Evolutionary conservation across 495 filamentous ascomycete genomes (phyloP).

Genomic region (Penicillium mononematosum): DNA sequence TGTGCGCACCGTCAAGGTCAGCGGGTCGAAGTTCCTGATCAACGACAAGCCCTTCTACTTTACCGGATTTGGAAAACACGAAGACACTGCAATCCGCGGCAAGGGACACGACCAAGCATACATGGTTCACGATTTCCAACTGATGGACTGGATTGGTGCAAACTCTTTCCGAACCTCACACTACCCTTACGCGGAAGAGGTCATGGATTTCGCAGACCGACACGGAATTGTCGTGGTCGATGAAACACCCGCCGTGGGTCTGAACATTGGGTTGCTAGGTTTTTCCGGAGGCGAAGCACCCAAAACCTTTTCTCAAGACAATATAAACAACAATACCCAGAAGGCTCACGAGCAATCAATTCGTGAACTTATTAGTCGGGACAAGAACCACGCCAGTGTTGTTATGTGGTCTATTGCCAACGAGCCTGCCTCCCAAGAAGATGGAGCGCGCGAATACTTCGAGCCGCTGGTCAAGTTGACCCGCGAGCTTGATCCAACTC

Average conservation of each 20-base stretch:
- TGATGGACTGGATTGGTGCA: constrained; percentile 24
- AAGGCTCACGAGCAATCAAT: background rate
- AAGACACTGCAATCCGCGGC: constrained; percentile 6
- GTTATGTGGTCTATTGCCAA: constrained; percentile 14
- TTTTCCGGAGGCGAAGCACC: background rate
- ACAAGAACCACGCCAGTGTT: constrained; percentile 9
- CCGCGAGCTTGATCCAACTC: constrained; percentile 2
- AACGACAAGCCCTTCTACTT: constrained; percentile 10
- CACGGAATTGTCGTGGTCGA: constrained; percentile 11
- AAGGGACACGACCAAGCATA: constrained; percentile 16
- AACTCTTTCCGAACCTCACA: constrained; percentile 28
- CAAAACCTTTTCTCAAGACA: background rate
- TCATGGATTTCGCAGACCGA: constrained; percentile 22
- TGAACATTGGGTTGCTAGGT: constrained; percentile 1
- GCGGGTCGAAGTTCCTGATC: constrained; percentile 5
- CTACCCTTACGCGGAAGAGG: constrained; percentile 27
- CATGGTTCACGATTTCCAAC: constrained; percentile 23
- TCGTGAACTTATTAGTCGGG: constrained; percentile 3
- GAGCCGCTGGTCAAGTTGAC: constrained; percentile 6
- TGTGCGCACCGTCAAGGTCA: constrained; percentile 1
- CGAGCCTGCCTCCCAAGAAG: constrained; percentile 3
- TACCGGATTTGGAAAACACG: constrained; percentile 8
- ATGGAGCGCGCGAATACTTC: constrained; percentile 9
- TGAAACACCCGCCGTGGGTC: constrained; percentile 10
- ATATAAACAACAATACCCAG: constrained; percentile 4